Evolutionary conservation across 2,329 filamentous ascomycete species (phyloP), one percentile per base, ranked within the genome.

Genomic region (Ascochyta pisi): DNA sequence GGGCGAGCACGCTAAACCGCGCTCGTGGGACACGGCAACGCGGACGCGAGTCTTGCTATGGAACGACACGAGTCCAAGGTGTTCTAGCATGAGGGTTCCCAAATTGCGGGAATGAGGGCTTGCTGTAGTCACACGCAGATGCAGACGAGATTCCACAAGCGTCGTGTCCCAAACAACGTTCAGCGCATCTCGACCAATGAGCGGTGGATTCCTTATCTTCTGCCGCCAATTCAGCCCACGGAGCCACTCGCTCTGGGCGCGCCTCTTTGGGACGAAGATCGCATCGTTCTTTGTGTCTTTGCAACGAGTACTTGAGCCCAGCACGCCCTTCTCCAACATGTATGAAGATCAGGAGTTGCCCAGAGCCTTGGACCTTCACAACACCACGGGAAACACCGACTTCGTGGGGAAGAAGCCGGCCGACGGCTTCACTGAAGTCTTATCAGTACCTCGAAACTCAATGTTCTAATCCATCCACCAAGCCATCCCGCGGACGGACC

Each of bases 1-100:
- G 61, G 65, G 66, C 50, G 33, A 53, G 48, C 40, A 40, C 59
- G 49, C 58, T 51, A 49, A 40, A 57, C 45, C 47, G 12, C 24
- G 29, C 22, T 16, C 42, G 53, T 31, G 53, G 53, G 48, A 51
- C 47, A 27, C 53, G 33, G 31, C 48, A 42, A 37, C 43, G 31
- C 37, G 44, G 41, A 13, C 23, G 42, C 19, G 23, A 50, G 16
- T 10, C 27, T 39, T 24, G 53, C 47, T 33, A 27, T 42, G 26
- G 29, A 34, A 35, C n/a, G 37, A 38, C 23, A 33, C 12, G 38
- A 24, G 33, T 40, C 42, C 13, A 40, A 42, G 10, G 13, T 26
- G 19, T 26, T 46, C 31, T 50, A 50, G 42, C 38, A 56, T 34
- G 31, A 26, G 24, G 19, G 19, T 42, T 24, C 37, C 37, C 42